Conservation (phyloP, 129 eudicot species). For the Saposhnikovia divaricata region DNA sequence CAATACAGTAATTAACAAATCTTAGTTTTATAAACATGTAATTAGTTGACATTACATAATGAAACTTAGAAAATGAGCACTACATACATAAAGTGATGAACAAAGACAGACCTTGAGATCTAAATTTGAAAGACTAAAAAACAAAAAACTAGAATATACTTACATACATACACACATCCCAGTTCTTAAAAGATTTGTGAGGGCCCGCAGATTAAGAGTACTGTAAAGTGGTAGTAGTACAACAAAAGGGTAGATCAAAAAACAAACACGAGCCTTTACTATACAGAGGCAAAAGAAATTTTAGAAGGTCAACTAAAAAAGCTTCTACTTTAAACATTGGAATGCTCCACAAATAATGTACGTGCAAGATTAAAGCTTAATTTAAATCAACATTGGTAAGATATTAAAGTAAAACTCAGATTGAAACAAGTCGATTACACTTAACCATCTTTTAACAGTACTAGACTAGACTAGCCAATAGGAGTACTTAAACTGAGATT, state of each 20-base stretch:
- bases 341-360: neutral
- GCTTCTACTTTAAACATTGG: neutral
- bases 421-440: neutral
- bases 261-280: conserved; percentile 4
- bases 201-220: neutral
- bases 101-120: neutral
- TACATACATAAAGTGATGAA: neutral
- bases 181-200: neutral
- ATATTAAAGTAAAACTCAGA: neutral
- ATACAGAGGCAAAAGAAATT: neutral
- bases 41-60: neutral
- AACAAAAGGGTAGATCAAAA: neutral
- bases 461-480: neutral
- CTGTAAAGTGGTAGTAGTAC: neutral
- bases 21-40: neutral
- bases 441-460: too few species aligned
- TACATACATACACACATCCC: neutral
- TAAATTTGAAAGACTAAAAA: neutral
- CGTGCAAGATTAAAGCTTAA: neutral
- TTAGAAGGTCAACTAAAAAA: neutral
- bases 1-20: too few species aligned
- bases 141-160: neutral
- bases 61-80: neutral
- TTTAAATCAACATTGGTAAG: neutral
- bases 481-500: neutral